Conservation (phyloP, 805 yeast genomes). For the Candida ortonii region DNA sequence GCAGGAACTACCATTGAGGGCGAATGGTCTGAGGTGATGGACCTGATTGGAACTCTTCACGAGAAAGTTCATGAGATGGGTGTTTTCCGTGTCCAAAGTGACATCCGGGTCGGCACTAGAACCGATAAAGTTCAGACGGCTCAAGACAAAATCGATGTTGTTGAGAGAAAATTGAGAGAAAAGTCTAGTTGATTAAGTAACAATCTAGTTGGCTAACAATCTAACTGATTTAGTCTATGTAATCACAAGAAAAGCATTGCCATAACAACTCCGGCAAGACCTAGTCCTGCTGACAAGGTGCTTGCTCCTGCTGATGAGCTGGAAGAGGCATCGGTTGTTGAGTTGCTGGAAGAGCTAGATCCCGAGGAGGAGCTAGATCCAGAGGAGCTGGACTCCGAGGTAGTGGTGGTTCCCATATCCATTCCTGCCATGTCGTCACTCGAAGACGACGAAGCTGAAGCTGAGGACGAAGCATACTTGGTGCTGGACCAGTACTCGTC, state of each 20-base stretch:
- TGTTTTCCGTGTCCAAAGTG: conserved; percentile 76
- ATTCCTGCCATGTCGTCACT: conserved; percentile 15
- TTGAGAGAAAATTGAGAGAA: conserved; percentile 46
- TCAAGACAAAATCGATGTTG: conserved; percentile 66
- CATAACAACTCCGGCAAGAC: no score
- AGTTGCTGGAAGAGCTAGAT: no score
- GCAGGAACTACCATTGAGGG: conserved; percentile 90
- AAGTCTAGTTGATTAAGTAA: background rate
- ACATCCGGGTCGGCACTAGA: conserved; percentile 84
- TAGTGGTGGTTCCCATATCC: conserved; percentile 23
- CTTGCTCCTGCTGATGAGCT: no score
- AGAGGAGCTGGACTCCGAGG: no score
- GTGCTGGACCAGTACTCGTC: conserved; percentile 11
- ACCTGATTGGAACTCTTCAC: conserved; percentile 74
- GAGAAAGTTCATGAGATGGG: conserved; percentile 69
- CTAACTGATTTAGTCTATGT: no score
- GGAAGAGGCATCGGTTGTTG: no score
- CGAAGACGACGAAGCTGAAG: conserved; percentile 6
- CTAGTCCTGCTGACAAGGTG: no score
- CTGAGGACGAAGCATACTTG: conserved; percentile 4
- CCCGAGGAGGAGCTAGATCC: no score
- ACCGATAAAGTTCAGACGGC: conserved; percentile 72
- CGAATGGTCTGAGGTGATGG: conserved; percentile 88
- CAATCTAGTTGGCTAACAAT: no score
- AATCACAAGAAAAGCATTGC: no score